phyloP scores from a whole-genome alignment of 129 eudicot species.

The Helianthus tuberosus region DNA sequence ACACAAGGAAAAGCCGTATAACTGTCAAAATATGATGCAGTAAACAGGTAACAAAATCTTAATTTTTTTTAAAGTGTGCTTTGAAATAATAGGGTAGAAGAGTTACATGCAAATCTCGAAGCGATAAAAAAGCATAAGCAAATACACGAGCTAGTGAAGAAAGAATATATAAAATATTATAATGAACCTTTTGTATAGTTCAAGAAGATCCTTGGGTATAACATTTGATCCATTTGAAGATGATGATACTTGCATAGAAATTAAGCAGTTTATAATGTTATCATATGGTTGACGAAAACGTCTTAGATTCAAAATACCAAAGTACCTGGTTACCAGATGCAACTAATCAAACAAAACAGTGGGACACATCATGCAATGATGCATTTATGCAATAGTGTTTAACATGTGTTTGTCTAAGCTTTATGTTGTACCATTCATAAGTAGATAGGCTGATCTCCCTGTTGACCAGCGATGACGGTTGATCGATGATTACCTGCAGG shows the following conservation, averaged over 20 bases:
- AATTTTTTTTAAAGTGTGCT: too few relatives aligned
- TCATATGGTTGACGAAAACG: neutral
- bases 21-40: neutral
- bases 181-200: constrained; percentile 71
- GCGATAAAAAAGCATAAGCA: constrained; percentile 8
- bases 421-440: too few relatives aligned
- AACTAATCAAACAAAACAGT: constrained; percentile 70
- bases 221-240: constrained; percentile 39
- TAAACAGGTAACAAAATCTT: too few relatives aligned
- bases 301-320: constrained; percentile 5
- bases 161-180: neutral
- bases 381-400: too few relatives aligned
- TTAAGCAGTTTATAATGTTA: neutral
- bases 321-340: constrained; percentile 45
- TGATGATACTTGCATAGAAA: constrained; percentile 45
- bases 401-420: too few relatives aligned
- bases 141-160: neutral
- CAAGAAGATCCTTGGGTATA: constrained; percentile 72
- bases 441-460: too few relatives aligned
- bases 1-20: constrained; percentile 2
- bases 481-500: too few relatives aligned
- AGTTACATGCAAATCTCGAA: neutral
- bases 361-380: too few relatives aligned
- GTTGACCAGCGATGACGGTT: too few relatives aligned
- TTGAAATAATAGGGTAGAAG: neutral